A percentile compares a stretch with the other conserved stretches of the same genome.
Evolutionary conservation across 257 asterid species (phyloP).

Genomic region (Scutellaria baicalensis): DNA sequence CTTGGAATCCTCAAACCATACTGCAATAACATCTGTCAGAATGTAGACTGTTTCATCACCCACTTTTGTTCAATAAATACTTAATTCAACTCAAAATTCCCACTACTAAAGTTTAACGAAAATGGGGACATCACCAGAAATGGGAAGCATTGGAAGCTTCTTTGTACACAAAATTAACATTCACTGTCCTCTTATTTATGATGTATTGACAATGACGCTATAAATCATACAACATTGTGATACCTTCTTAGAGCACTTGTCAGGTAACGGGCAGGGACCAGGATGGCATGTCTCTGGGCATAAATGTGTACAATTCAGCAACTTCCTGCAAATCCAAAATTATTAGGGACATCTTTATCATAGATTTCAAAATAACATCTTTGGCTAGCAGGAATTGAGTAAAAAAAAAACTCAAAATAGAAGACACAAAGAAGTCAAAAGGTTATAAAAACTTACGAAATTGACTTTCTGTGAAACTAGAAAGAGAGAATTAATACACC

Average conservation of each 20-base stretch:
- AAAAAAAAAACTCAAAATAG: background rate
- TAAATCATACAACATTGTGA: background rate
- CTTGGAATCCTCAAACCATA: background rate
- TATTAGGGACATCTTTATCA: background rate
- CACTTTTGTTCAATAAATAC: too few relatives aligned
- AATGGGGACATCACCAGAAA: background rate
- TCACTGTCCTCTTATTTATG: background rate
- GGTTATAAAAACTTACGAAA: background rate
- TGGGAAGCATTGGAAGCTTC: constrained; percentile 3
- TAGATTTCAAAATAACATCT: background rate
- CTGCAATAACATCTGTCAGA: too few relatives aligned
- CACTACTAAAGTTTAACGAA: background rate
- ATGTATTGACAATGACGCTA: background rate
- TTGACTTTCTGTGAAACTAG: background rate
- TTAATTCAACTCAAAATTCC: too few relatives aligned
- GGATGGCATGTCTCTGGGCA: constrained; percentile 96
- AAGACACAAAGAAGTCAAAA: background rate
- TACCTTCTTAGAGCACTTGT: constrained; percentile 91
- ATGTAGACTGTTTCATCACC: too few relatives aligned
- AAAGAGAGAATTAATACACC: background rate
- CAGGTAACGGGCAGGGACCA: constrained; percentile 77
- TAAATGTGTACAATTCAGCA: constrained; percentile 77
- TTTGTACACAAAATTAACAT: background rate
- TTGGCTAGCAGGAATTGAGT: background rate
- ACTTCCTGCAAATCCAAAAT: constrained; percentile 55